phyloP scores from a whole-genome alignment of 2,329 filamentous ascomycete species.

The Arthrocladium fulminans region DNA sequence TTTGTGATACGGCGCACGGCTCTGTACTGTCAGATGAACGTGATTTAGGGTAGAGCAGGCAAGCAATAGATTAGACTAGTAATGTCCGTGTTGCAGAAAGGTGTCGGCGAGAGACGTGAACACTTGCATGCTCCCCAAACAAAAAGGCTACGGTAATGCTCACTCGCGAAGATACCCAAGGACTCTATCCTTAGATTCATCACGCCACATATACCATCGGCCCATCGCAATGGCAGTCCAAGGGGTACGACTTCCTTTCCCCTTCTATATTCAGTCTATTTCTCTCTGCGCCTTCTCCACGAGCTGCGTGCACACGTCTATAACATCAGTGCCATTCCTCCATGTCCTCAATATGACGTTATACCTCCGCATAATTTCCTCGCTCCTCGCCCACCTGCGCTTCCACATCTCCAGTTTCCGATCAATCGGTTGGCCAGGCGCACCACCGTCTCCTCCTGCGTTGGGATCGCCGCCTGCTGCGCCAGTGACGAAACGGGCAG shows the following conservation, averaged over 20 bases:
- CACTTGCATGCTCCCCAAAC: no score
- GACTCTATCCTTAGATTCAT: no score
- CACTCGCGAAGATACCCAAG: no score
- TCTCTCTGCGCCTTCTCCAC: constrained; percentile 33
- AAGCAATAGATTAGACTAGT: no score
- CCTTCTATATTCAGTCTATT: constrained; percentile 5
- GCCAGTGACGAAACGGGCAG: constrained; percentile 26
- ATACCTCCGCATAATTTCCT: constrained; percentile 33
- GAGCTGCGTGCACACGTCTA: constrained; percentile 36
- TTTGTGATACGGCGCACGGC: no score
- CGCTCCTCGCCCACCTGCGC: constrained; percentile 39
- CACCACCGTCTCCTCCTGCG: constrained; percentile 15
- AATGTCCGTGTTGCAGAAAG: no score
- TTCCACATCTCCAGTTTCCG: constrained; percentile 43
- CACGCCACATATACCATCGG: background rate
- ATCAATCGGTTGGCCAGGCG: constrained; percentile 25
- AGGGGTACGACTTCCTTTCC: background rate
- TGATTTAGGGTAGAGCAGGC: no score
- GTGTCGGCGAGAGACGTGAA: no score
- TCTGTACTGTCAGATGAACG: no score
- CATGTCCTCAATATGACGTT: constrained; percentile 39
- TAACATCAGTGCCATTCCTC: constrained; percentile 38
- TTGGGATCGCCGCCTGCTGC: constrained; percentile 15
- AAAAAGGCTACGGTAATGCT: no score
- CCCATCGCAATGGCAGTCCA: no score